These are phyloP conservation scores for Tulasnella sp. DNA, from an alignment of 768 basidiomycete species.

Conservation along the genomic window DNA sequence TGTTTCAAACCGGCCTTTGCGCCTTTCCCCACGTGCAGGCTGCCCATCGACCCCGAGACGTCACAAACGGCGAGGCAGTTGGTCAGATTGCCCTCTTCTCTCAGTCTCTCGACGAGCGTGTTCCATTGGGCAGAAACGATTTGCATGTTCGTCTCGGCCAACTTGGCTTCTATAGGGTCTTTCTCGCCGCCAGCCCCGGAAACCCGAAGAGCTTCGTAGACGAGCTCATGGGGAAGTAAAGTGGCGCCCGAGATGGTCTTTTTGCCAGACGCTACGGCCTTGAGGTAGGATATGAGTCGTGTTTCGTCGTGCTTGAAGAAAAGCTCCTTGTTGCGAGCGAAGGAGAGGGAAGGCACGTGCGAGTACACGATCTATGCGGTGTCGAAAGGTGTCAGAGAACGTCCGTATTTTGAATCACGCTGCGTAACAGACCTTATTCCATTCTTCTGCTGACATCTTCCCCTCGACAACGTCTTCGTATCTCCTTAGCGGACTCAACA, in stretches of 20 bases:
- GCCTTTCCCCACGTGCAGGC: conserved; percentile 16
- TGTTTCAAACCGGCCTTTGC: neutral
- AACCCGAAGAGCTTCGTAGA: conserved; percentile 34
- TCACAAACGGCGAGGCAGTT: conserved; percentile 64
- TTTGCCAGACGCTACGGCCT: conserved; percentile 48
- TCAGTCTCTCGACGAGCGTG: conserved; percentile 45
- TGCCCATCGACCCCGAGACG: conserved; percentile 67
- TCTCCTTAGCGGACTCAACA: conserved; percentile 51
- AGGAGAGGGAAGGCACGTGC: conserved; percentile 54
- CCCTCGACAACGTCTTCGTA: conserved; percentile 45
- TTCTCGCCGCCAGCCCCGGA: conserved; percentile 26
- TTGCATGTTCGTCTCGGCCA: conserved; percentile 25
- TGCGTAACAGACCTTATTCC: conserved; percentile 21
- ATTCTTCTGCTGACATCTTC: conserved; percentile 50
- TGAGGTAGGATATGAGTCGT: conserved; percentile 49
- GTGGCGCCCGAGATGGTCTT: conserved; percentile 57
- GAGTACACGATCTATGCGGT: conserved; percentile 43
- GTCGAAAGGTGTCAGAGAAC: conserved; percentile 35
- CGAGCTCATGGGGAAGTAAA: conserved; percentile 56
- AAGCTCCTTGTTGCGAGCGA: conserved; percentile 46
- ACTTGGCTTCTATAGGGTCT: conserved; percentile 25
- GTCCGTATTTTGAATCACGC: neutral
- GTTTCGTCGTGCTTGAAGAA: conserved; percentile 54
- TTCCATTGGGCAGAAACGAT: conserved; percentile 63
- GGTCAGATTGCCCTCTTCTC: conserved; percentile 49